A percentile compares a stretch with the other conserved stretches of the same genome.
These are phyloP conservation scores for Amaranthus cruentus DNA, from an alignment of 148 eudicot genomes.

Conservation along the genomic window DNA sequence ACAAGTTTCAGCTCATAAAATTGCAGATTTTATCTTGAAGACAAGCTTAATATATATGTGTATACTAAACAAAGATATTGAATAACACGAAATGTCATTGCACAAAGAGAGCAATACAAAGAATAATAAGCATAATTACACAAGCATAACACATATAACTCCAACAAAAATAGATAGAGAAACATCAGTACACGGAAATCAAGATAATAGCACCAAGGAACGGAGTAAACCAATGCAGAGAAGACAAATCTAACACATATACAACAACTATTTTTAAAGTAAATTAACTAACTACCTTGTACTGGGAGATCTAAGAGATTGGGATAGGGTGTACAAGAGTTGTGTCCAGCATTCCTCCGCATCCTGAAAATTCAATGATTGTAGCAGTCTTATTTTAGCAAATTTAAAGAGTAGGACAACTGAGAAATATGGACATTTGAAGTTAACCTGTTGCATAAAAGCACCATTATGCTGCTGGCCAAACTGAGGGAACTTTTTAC, in stretches of 20 bases:
- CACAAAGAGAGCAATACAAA: too few relatives aligned
- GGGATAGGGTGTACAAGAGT: conserved; percentile 76
- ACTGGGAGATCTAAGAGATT: conserved; percentile 56
- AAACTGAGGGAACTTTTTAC: conserved; percentile 96
- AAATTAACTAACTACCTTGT: conserved; percentile 45
- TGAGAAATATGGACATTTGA: background rate
- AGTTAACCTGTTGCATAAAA: conserved; percentile 91
- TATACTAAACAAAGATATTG: too few relatives aligned
- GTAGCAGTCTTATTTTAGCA: conserved; percentile 4
- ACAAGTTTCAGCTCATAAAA: background rate
- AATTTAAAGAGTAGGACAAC: conserved; percentile 8
- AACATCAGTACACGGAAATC: background rate
- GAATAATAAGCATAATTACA: background rate
- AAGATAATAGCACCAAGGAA: background rate
- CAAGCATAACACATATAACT: background rate
- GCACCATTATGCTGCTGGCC: conserved; percentile 90
- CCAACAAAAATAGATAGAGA: background rate
- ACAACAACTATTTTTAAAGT: background rate
- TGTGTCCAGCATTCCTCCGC: conserved; percentile 99
- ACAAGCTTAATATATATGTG: too few relatives aligned
- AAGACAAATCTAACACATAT: background rate
- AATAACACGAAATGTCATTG: too few relatives aligned
- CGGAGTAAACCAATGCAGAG: background rate
- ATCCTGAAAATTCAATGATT: conserved; percentile 47
- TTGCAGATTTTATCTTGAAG: too few relatives aligned